Base-by-base conservation (phyloP, 2,329 filamentous ascomycete genomes). In the Pseudocercospora fijiensis region DNA sequence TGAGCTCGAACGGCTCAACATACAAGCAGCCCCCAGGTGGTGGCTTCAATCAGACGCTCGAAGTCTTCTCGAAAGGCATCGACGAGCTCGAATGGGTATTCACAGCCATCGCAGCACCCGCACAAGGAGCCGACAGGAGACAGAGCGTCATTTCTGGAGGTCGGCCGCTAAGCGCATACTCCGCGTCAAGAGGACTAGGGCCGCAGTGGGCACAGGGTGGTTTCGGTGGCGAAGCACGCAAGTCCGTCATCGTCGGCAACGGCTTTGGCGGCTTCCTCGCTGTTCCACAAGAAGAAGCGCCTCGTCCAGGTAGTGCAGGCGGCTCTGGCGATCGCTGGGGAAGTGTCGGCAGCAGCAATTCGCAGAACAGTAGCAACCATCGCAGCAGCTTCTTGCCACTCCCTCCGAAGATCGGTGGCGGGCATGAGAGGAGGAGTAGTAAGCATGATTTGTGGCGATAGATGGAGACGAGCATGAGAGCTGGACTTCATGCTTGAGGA, bases 61-160 rank as follows among this genome's bases (percentile, higher is more conserved):
- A 86, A 67, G 82, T 89, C 41, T 89, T 86, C 74, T 85, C 83
- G 71, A 90, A 89, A 75, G 86, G 86, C n/a, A 77, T 87, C 2
- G 85, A 88, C 66, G 87, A 89, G 71, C 77, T 86, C 24, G 87
- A 89, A 70, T 89, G 87, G 87, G 86, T 88, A 67, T 87, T 88
- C 72, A 87, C 86, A 1, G 80, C 81, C 22, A 84, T 88, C 63
- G 78, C 84, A 30, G 85, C 86, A 0, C 74, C 77, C 10, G 68
- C 75, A 0, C 74, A 72, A 70, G 69, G 72, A 66, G 80, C 72
- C 18, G 77, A 76, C 28, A 69, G 76, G 16, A 80, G 73, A 20
- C 65, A 60, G 26, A 68, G 60, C 27, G 56, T 67, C 28, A 56
- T 67, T 1, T 65, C 63, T 10, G 78, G 76, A 30, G 80, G 79